Base-by-base conservation (phyloP, 1,284 basidiomycete genomes). In the Apiotrichum porosum region DNA sequence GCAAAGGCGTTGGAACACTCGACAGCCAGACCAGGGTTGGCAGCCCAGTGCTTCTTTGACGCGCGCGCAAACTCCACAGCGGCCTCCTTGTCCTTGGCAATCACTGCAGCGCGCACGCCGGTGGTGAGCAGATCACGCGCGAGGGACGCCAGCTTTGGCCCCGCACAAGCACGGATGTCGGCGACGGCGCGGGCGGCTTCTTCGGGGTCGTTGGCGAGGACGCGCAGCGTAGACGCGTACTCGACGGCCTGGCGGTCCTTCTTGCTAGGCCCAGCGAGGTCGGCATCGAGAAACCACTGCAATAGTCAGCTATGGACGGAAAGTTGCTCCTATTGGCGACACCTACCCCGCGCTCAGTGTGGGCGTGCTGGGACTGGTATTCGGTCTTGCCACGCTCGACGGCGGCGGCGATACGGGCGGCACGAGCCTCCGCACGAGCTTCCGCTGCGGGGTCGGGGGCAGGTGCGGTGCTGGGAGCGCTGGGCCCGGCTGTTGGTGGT, bases 281-380 rank as follows among this genome's bases (percentile, higher is more conserved):
- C 35, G 21, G 41, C 26, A 9, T 35, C 12, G 18, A 50, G 24
- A 26, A 41, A 48, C 53, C 54, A 57, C 54, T 58, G 43, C 3
- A 10, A 18, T 13, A 6, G 45, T 54, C 26, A 51, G 49, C 13
- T 3, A n/a, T 9, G 19, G 17, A 30, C 17, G 19, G 24, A 32
- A 4, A 28, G 12, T 6, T 6, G 26, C 12, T 28, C 12, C 26
- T 28, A 28, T 26, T 6, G 13, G 6, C 3, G 6, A 18, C 13
- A 56, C 63, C 47, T 37, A 69, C 69, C 10, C 45, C 54, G 41
- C 66, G 51, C 52, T 71, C 69, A 1, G 66, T 69, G 49, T 61
- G 66, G 9, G 63, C 69, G 53, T 71, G 65, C 30, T 69, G 61
- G 4, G 61, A 22, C 43, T 60, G 56, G 45, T 71, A 71, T 47